phyloP scores from a whole-genome alignment of 805 yeast species.

The Wickerhamomyces silvicola region DNA sequence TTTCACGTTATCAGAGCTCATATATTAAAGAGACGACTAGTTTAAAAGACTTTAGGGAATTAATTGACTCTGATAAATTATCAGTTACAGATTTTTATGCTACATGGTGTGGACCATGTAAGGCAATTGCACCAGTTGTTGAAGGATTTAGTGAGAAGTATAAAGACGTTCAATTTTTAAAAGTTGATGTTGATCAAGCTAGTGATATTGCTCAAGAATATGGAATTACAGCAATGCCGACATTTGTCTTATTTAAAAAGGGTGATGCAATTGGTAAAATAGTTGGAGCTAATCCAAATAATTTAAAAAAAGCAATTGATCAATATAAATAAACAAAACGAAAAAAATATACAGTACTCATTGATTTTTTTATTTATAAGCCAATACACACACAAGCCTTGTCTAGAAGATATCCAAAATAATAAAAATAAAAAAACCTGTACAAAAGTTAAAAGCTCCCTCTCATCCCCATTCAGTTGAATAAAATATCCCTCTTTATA shows the following conservation, averaged over 20 bases:
- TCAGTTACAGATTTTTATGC: slow-evolving; percentile 63
- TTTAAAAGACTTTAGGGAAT: slow-evolving; percentile 29
- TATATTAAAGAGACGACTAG: slow-evolving; percentile 28
- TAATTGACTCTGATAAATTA: slow-evolving; percentile 31
- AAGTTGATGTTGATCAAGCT: slow-evolving; percentile 65
- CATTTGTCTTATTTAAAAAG: slow-evolving; percentile 54
- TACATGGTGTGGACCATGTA: slow-evolving; percentile 77
- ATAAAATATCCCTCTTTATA: slow-evolving; percentile 19
- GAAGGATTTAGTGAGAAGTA: slow-evolving; percentile 33
- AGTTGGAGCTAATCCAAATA: slow-evolving; percentile 52
- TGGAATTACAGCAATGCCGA: slow-evolving; percentile 72
- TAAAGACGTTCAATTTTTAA: slow-evolving; percentile 50
- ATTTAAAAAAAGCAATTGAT: slow-evolving; percentile 27
- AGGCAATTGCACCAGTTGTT: slow-evolving; percentile 57
- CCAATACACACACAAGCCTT: no score
- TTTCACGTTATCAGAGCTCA: slow-evolving; percentile 9
- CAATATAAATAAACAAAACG: slow-evolving; percentile 18
- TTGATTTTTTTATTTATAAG: no score
- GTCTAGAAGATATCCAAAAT: no score
- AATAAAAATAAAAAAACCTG: no score
- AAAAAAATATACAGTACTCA: no score
- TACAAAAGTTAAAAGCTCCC: no score
- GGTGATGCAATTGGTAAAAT: slow-evolving; percentile 52
- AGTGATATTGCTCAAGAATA: slow-evolving; percentile 54
- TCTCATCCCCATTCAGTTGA: slow-evolving; percentile 3